Conservation (phyloP, 306 rosid species). For the Cicer pinnatifidum region DNA sequence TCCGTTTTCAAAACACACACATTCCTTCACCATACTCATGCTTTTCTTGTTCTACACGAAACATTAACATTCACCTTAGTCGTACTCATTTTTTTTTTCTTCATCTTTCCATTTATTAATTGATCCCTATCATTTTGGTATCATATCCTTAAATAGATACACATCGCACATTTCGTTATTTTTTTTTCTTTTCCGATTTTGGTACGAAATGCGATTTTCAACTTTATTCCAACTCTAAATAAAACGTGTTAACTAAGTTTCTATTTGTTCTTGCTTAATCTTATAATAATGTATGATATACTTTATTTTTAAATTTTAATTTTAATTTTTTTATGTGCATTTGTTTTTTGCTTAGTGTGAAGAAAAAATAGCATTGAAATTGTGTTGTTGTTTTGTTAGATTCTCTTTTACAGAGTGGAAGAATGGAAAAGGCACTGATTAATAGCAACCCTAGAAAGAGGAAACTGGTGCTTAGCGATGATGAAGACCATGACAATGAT, state of each 20-base stretch:
- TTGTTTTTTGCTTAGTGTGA: neutral
- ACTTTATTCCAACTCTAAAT: neutral
- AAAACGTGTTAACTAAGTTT: neutral
- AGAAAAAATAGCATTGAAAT: neutral
- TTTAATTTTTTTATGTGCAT: neutral
- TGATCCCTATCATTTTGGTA: neutral
- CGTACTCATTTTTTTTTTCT: neutral
- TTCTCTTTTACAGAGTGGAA: slow-evolving; percentile 1
- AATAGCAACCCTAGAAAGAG: slow-evolving; percentile 35
- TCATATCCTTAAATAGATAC: neutral
- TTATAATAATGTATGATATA: neutral
- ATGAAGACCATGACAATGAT: neutral
- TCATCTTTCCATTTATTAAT: neutral
- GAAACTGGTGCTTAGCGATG: neutral
- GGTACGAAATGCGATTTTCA: no score
- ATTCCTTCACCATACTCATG: no score
- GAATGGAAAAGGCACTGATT: slow-evolving; percentile 20
- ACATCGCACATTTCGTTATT: neutral
- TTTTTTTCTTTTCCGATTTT: neutral
- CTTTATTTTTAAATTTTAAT: neutral
- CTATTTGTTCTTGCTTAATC: neutral
- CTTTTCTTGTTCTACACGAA: slow-evolving; percentile 10
- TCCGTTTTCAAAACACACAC: neutral
- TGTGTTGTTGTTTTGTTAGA: slow-evolving; percentile 5
- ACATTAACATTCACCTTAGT: neutral